Evolutionary conservation across 2,329 filamentous ascomycete species (phyloP).

Genomic region (Knoxdaviesia capensis): DNA sequence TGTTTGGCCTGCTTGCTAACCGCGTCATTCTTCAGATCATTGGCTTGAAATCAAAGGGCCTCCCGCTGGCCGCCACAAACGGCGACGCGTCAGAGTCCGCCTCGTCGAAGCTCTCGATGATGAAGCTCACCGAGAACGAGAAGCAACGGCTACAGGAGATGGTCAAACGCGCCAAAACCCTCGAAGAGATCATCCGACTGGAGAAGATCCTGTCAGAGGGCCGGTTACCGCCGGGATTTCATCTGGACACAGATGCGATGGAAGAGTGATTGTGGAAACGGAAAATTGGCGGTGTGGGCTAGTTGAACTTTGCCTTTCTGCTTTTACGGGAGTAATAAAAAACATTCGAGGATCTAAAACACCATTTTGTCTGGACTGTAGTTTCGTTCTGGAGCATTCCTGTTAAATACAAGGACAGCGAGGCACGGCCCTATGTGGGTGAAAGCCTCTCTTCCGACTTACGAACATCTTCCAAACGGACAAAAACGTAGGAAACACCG

Average conservation of each 20-base stretch:
- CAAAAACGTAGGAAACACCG: no score
- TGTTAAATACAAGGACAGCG: no score
- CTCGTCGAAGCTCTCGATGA: constrained; percentile 47
- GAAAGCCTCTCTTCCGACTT: no score
- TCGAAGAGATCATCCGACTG: constrained; percentile 75
- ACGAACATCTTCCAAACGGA: no score
- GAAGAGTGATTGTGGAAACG: constrained; percentile 32
- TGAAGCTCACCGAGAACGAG: constrained; percentile 77
- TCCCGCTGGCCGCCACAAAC: constrained; percentile 25
- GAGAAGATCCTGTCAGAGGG: constrained; percentile 90
- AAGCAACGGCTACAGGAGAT: constrained; percentile 67
- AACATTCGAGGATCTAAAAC: no score
- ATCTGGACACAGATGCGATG: constrained; percentile 30
- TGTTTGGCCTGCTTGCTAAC: constrained; percentile 3
- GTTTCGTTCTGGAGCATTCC: no score
- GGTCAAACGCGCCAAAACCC: constrained; percentile 71
- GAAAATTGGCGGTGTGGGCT: no score
- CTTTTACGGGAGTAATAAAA: no score
- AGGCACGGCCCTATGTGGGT: no score
- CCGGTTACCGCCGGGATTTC: constrained; percentile 51
- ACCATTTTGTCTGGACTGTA: no score
- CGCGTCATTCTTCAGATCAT: constrained; percentile 38
- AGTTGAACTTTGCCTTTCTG: no score
- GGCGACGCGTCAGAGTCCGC: constrained; percentile 8
- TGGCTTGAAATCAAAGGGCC: constrained; percentile 60